Conservation (phyloP, 352 stramenopile species). For the Saprolegnia diclina region DNA sequence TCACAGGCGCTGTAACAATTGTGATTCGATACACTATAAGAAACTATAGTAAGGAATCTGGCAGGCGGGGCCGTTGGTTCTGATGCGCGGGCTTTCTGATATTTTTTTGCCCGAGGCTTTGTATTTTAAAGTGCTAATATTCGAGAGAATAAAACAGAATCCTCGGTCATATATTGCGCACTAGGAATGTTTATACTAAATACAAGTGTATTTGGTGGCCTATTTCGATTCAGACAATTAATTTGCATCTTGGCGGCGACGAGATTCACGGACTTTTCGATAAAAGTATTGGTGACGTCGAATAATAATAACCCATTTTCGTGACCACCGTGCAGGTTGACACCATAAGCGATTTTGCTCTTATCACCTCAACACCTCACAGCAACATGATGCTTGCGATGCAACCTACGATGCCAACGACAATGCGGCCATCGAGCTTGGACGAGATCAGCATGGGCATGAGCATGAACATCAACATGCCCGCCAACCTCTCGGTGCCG, state of each 20-base stretch:
- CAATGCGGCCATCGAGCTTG: too few species aligned
- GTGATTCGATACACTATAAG: neutral
- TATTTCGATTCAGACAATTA: neutral
- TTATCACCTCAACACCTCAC: neutral
- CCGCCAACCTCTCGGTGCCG: neutral
- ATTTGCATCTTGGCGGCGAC: neutral
- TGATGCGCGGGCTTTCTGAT: neutral
- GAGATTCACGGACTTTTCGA: neutral
- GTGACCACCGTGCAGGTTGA: neutral
- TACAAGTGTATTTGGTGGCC: neutral
- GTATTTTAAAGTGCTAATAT: neutral
- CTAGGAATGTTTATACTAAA: neutral
- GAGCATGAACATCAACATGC: conserved; percentile 3
- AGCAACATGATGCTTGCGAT: conserved; percentile 12
- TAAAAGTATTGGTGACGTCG: neutral
- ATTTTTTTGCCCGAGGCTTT: neutral
- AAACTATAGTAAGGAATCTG: conserved; percentile 1
- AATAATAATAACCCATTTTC: neutral
- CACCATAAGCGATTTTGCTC: neutral
- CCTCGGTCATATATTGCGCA: neutral
- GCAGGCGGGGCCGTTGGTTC: neutral
- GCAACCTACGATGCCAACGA: neutral
- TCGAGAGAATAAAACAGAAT: neutral
- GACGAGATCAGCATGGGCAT: conserved; percentile 1
- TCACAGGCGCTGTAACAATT: neutral